Percentiles rank a stretch among this genome's conserved stretches.
Evolutionary conservation across 2,329 filamentous ascomycete species (phyloP).

Genomic region (Pseudodiploospora longispora): DNA sequence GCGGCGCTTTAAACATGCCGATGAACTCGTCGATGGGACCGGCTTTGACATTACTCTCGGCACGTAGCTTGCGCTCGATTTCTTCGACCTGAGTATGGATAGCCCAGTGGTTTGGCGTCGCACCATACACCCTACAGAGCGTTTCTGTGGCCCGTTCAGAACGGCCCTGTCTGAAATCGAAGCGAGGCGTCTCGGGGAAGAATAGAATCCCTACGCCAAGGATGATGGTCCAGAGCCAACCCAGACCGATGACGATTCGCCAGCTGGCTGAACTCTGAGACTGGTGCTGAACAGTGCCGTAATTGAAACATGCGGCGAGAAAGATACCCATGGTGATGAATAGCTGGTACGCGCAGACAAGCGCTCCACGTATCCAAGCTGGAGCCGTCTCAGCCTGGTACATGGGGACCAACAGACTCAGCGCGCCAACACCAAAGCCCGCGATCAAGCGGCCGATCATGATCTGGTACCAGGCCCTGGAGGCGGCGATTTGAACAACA

Average conservation of each 20-base stretch:
- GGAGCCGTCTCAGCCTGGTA: conserved; percentile 66
- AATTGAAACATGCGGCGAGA: conserved; percentile 52
- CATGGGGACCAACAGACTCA: conserved; percentile 61
- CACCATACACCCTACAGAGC: conserved; percentile 40
- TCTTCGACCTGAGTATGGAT: conserved; percentile 44
- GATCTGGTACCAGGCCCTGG: conserved; percentile 52
- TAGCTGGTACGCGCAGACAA: conserved; percentile 61
- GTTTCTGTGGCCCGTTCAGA: conserved; percentile 38
- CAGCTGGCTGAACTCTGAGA: conserved; percentile 42
- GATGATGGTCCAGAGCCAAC: conserved; percentile 41
- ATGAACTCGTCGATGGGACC: conserved; percentile 39
- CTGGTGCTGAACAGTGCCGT: conserved; percentile 45
- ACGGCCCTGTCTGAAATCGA: conserved; percentile 39
- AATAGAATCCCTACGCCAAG: conserved; percentile 41
- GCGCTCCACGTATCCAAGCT: conserved; percentile 55
- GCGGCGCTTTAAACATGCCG: conserved; percentile 55
- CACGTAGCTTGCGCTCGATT: conserved; percentile 44
- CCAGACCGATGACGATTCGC: conserved; percentile 51
- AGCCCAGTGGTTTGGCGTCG: conserved; percentile 32
- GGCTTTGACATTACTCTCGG: conserved; percentile 33
- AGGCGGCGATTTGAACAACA: conserved; percentile 56
- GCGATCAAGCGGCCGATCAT: conserved; percentile 57
- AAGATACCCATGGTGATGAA: conserved; percentile 66
- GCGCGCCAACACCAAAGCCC: conserved; percentile 58
- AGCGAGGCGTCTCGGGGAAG: conserved; percentile 46